phyloP scores from a whole-genome alignment of 306 rosid genomes.

The Rosa lucieae region DNA sequence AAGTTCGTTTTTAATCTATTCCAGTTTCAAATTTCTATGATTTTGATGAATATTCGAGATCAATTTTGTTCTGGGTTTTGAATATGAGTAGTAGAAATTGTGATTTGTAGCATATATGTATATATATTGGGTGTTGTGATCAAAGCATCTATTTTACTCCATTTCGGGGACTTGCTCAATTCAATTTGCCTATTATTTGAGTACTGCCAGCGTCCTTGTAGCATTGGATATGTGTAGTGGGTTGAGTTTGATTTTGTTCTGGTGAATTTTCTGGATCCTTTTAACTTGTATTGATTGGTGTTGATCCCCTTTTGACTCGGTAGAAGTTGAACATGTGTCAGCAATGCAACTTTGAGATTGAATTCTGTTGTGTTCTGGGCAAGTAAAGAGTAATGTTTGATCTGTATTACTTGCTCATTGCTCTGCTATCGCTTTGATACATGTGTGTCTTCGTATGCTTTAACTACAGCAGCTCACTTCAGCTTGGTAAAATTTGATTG shows the following conservation, averaged over 20 bases:
- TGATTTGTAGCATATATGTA: too few species aligned
- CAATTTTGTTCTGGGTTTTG: too few species aligned
- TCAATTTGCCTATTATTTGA: conserved; percentile 35
- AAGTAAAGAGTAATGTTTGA: conserved; percentile 20
- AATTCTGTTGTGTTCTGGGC: conserved; percentile 30
- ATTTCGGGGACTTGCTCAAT: conserved; percentile 13
- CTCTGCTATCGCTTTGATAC: not conserved
- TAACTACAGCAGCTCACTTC: conserved; percentile 16
- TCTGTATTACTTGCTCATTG: conserved; percentile 27
- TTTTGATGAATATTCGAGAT: too few species aligned
- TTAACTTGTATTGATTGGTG: conserved; percentile 14
- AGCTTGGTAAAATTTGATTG: conserved; percentile 5
- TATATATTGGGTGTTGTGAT: too few species aligned
- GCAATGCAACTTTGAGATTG: conserved; percentile 31
- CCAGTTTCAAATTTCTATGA: too few species aligned
- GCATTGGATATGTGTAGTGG: conserved; percentile 27
- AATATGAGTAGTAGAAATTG: too few species aligned
- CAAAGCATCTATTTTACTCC: too few species aligned
- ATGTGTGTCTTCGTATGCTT: not conserved
- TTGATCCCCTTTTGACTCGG: conserved; percentile 30
- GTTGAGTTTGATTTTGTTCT: conserved; percentile 40
- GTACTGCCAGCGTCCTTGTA: conserved; percentile 32
- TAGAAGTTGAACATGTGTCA: conserved; percentile 36
- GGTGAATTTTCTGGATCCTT: conserved; percentile 13
- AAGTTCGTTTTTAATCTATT: too few species aligned